These are phyloP conservation scores for Hypoxylon sp. DNA, from an alignment of 2,329 filamentous ascomycete species.

Conservation along the genomic window DNA sequence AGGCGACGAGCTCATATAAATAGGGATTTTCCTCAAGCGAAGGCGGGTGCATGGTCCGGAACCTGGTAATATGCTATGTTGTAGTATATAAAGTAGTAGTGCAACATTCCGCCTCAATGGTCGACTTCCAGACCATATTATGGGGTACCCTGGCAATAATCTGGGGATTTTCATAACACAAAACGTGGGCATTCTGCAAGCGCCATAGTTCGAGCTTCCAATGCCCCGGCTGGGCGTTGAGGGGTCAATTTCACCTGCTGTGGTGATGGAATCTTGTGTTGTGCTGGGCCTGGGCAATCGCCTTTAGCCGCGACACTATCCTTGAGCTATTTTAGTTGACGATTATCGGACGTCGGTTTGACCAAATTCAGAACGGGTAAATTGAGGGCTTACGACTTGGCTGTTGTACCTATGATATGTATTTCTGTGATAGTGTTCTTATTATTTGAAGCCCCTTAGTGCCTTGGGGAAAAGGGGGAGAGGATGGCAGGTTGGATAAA, in stretches of 20 bases:
- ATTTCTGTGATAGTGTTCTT: not conserved
- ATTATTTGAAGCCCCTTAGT: not conserved
- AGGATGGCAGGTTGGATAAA: not conserved
- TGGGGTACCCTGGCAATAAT: conserved; percentile 22
- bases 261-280: conserved; percentile 27
- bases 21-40: conserved; percentile 6
- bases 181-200: conserved; percentile 26
- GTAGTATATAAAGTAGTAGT: conserved; percentile 29
- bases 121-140: conserved; percentile 36
- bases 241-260: conserved; percentile 31
- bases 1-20: conserved; percentile 16
- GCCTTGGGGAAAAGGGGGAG: not conserved
- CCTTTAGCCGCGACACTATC: conserved; percentile 38
- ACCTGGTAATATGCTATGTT: conserved; percentile 31
- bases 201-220: conserved; percentile 25
- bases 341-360: conserved; percentile 16
- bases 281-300: conserved; percentile 5
- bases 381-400: conserved; percentile 25
- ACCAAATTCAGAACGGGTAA: conserved; percentile 37
- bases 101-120: conserved; percentile 22
- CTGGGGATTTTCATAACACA: conserved; percentile 16
- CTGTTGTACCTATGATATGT: not conserved
- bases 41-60: conserved; percentile 25
- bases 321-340: conserved; percentile 24
- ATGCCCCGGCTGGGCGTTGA: conserved; percentile 45